A percentile compares a stretch with the other conserved stretches of the same genome.
Conservation (phyloP, 345 rosid genomes). For the Brassica napus region Da-Ae NC_063449.1:44910501-44911000, state of each 20-base stretch:
- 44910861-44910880: neutral
- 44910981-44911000: neutral
- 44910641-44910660: too few species aligned
- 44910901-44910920: constrained; percentile 8
- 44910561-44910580: too few species aligned
- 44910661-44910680: too few species aligned
- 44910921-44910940: neutral
- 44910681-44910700: too few species aligned
- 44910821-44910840: too few species aligned
- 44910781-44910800: neutral
- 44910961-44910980: neutral
- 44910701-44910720: neutral
- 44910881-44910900: neutral
- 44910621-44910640: too few species aligned
- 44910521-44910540: too few species aligned
- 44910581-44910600: too few species aligned
- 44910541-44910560: too few species aligned
- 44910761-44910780: neutral
- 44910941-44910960: neutral
- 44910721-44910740: neutral
- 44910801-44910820: neutral
- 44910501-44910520: too few species aligned
- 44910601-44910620: too few species aligned
- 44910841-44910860: neutral
- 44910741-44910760: neutral